Evolutionary conservation across 2,329 filamentous ascomycete species (phyloP), one percentile per base, ranked within the genome.

Genomic region (Calonectria pseudoreteaudii): DNA sequence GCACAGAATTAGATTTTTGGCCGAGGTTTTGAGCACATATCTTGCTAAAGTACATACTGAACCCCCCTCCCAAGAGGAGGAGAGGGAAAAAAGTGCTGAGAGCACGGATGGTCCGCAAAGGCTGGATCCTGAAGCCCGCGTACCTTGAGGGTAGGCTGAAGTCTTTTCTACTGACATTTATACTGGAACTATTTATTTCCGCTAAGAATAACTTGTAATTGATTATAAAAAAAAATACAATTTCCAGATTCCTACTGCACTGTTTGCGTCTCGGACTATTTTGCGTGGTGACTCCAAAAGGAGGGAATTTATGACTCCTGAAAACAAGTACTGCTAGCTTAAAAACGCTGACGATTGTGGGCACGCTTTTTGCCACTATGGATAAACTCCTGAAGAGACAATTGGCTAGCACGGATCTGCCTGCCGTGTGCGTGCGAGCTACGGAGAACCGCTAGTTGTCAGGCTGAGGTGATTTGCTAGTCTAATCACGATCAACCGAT

Each of bases 1-100:
- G 1, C 70, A 79, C 4, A 66, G 76, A 0, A 73, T 78, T 9
- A 38, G 78, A 0, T 80, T 79, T 14, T n/a, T 79, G 4, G 47
- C 77, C 3, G 78, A 79, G 1, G 53, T 74, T 0, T 11, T 79
- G 14, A 75, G 78, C 3, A 75, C 75, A 0, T 70, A 79, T 14
- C 2, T 79, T 1, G 62, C 53, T 5, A 69, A 50, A n/a, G 23
- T 36, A 30, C 18, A 64, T 23, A 31, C 9, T 1, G 60, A 65
- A 28, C 8, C 14, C 23, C 41, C 20, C 18, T 44, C 41, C 36
- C 14, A 34, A 16, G 10, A 30, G 8, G 38, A 13, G 26, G 26
- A 31, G 23, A 26, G 18, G n/a, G 38, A 47, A 16, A 28, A 23
- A 7, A 13, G 30, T 30, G 60, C 20, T 20, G 38, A 31, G 14